These are phyloP conservation scores for Kwoniella dejecticola DNA, from an alignment of 768 basidiomycete species.

Conservation along the genomic window DNA sequence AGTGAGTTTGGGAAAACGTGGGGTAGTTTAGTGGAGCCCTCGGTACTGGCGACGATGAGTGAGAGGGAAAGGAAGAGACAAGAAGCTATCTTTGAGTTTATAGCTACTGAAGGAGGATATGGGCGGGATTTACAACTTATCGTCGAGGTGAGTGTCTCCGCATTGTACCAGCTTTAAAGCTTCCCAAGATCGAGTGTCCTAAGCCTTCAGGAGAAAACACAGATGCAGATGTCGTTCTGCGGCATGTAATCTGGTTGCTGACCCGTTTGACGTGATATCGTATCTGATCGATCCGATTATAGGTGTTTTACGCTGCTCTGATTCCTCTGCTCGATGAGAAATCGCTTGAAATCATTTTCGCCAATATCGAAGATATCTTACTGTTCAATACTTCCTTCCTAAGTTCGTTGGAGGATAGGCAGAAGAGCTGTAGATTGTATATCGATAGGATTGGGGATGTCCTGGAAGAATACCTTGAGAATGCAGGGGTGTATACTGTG, in stretches of 20 bases:
- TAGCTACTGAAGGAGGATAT: conserved; percentile 84
- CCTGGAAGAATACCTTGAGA: conserved; percentile 69
- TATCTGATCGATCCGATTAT: too few relatives aligned
- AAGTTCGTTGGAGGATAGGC: conserved; percentile 85
- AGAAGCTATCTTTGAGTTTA: conserved; percentile 95
- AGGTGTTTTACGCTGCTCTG: conserved; percentile 86
- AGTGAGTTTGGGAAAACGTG: conserved; percentile 66
- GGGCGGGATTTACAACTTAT: conserved; percentile 88
- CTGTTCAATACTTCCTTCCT: conserved; percentile 84
- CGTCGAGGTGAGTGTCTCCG: conserved; percentile 72
- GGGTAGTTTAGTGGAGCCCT: conserved; percentile 86
- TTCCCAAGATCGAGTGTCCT: too few relatives aligned
- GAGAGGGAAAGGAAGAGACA: conserved; percentile 78
- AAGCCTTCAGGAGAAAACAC: too few relatives aligned
- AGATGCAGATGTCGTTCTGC: too few relatives aligned
- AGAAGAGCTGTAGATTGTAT: conserved; percentile 88
- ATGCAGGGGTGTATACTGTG: conserved; percentile 80
- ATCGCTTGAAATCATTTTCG: conserved; percentile 79
- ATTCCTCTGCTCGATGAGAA: conserved; percentile 68
- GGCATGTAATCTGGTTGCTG: too few relatives aligned
- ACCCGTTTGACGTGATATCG: too few relatives aligned
- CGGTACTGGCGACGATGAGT: conserved; percentile 78
- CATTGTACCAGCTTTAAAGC: too few relatives aligned
- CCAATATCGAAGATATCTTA: conserved; percentile 89
- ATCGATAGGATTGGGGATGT: conserved; percentile 86